phyloP scores from a whole-genome alignment of 202 grass and related monocot genomes.

The Setaria viridis region DNA sequence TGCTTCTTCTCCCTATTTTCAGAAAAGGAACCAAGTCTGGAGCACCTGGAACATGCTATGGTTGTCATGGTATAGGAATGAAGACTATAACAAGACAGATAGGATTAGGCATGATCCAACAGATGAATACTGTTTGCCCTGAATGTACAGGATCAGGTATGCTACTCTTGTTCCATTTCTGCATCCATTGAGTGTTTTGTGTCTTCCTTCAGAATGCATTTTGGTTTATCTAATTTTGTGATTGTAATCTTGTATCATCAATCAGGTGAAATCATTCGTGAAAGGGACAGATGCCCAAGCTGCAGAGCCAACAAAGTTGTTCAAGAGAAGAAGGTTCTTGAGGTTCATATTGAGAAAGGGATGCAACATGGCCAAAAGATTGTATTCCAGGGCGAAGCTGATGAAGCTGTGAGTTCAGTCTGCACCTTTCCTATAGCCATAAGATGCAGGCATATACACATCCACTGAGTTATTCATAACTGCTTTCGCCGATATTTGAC shows the following conservation, averaged over 20 bases:
- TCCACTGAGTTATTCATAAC: not conserved
- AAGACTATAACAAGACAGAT: constrained; percentile 70
- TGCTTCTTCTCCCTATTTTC: constrained; percentile 34
- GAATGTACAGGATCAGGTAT: constrained; percentile 72
- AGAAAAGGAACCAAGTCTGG: constrained; percentile 77
- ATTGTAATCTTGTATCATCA: constrained; percentile 11
- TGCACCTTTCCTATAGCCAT: not conserved
- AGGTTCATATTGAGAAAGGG: constrained; percentile 85
- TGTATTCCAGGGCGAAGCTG: constrained; percentile 76
- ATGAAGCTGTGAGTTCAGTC: constrained; percentile 68
- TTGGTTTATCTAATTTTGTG: constrained; percentile 21
- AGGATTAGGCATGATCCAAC: constrained; percentile 71
- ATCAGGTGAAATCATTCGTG: constrained; percentile 71
- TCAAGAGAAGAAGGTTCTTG: constrained; percentile 76
- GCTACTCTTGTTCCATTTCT: constrained; percentile 19
- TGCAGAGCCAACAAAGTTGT: constrained; percentile 70
- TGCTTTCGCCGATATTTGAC: not conserved
- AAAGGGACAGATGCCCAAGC: constrained; percentile 67
- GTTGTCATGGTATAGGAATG: constrained; percentile 69
- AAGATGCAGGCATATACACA: constrained; percentile 2
- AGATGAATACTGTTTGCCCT: constrained; percentile 72
- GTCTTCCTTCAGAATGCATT: constrained; percentile 27
- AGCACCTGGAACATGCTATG: constrained; percentile 60
- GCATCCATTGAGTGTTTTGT: not conserved
- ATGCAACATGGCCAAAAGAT: constrained; percentile 75